Base-by-base conservation (phyloP, 805 yeast species). In the Ogataea corticis region DNA sequence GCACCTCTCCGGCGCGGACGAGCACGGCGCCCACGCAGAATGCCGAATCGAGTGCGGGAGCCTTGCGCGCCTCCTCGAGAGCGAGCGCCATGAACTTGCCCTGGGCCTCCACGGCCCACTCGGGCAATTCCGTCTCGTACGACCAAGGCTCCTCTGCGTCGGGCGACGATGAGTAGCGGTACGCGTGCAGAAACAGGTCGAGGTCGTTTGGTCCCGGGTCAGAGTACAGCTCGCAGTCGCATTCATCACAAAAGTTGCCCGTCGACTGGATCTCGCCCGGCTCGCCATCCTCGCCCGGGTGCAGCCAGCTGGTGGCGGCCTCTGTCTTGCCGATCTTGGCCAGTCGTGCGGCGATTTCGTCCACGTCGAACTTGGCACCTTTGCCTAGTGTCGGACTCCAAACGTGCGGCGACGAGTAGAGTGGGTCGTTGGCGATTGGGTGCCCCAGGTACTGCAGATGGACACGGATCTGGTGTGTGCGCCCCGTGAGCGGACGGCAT, bases 381-480 rank as follows among this genome's bases (percentile, higher is more conserved):
- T 76, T 78, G 3, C 97, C 98, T 36, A 94, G 64, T 0, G 62
- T 54, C 0, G 74, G 67, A 0, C 98, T 98, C 97, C 97, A 94
- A 0, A 88, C 82, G 14, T 66, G 63, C 13, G 75, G 77, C 56
- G 87, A 87, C 2, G 96, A 85, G 59, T 90, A 92, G 1, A 91
- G 73, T 0, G 97, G 97, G 63, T 92, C 99, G 61, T 92, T 91
- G 3, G 87, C 89, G 37, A 92, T 92, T 0, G 98, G 97, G 59
- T 72, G 77, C 0, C 97, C 97, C n/a, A 94, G 56, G 53, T 74
- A 85, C 65, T 91, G 97, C 45, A 94, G 67, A 68, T 94, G 99
- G 1, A 94, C 96, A 49, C 99, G 72, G 41, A 94, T 90, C 62
- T 92, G 99, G 64, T 92, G 99, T 0, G 97, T 89, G 59, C 99